Conservation (phyloP, 129 eudicot species). For the Escallonia rubra region DNA sequence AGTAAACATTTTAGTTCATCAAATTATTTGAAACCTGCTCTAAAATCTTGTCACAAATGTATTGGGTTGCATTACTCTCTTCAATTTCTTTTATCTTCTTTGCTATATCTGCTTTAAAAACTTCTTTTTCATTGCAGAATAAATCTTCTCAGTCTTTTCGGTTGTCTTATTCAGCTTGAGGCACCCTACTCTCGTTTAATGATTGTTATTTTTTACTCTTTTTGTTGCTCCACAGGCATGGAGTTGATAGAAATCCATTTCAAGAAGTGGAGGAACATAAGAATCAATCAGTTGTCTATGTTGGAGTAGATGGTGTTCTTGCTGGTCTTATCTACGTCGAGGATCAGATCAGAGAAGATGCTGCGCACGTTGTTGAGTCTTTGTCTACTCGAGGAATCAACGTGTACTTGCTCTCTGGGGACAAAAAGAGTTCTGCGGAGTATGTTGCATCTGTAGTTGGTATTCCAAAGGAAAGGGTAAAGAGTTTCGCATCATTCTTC, state of each 20-base stretch:
- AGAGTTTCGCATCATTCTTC: not conserved
- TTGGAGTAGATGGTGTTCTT: constrained; percentile 72
- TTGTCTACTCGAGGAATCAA: constrained; percentile 61
- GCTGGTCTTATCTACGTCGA: constrained; percentile 92
- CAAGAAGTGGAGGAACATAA: constrained; percentile 66
- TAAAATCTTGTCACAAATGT: no score
- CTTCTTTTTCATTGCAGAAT: no score
- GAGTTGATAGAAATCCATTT: constrained; percentile 63
- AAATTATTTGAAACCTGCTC: no score
- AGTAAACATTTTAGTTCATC: no score
- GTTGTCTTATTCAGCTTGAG: no score
- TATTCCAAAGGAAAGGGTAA: constrained; percentile 79
- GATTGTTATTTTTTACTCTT: not conserved
- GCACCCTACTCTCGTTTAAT: not conserved
- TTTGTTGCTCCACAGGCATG: constrained; percentile 49
- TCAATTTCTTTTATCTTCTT: no score
- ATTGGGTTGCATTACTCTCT: no score
- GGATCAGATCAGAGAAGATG: constrained; percentile 99
- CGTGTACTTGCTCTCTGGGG: constrained; percentile 90
- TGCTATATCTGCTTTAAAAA: no score
- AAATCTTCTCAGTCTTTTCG: no score
- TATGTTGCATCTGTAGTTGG: constrained; percentile 96
- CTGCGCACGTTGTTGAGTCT: constrained; percentile 68
- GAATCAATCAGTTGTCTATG: constrained; percentile 92
- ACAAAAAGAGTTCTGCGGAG: constrained; percentile 84